Evolutionary conservation across 2,329 filamentous ascomycete species (phyloP).

Genomic region (Harringtonia lauricola): DNA sequence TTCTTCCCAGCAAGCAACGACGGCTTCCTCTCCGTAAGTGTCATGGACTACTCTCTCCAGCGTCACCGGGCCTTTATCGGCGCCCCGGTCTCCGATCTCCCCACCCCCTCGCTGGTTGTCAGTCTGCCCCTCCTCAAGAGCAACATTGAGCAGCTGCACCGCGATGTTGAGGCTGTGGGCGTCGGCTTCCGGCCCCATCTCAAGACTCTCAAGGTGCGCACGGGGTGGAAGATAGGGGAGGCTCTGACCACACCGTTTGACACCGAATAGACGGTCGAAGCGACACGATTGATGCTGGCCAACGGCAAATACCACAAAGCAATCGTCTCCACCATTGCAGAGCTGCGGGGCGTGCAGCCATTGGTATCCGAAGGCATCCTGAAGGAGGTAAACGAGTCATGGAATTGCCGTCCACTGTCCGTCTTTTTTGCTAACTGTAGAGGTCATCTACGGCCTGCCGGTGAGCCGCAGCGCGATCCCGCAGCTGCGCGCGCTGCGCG

Average conservation of each 20-base stretch:
- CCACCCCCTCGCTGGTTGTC: slow-evolving; percentile 27
- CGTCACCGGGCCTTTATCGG: slow-evolving; percentile 24
- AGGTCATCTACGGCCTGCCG: slow-evolving; percentile 64
- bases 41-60: slow-evolving; percentile 20
- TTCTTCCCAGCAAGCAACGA: no score
- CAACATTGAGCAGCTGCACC: slow-evolving; percentile 24
- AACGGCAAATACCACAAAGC: slow-evolving; percentile 22
- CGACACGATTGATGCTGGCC: slow-evolving; percentile 28
- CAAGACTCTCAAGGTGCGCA: slow-evolving; percentile 31
- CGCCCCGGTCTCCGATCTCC: slow-evolving; percentile 21
- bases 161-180: slow-evolving; percentile 25
- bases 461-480: slow-evolving; percentile 48
- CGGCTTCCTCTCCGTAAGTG: no score
- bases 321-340: slow-evolving; percentile 27
- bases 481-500: slow-evolving; percentile 44
- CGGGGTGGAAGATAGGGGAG: not conserved
- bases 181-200: slow-evolving; percentile 30
- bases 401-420: no score
- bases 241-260: no score
- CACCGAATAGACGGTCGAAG: no score
- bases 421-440: slow-evolving; percentile 21
- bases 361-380: slow-evolving; percentile 26
- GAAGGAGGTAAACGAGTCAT: slow-evolving; percentile 21
- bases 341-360: slow-evolving; percentile 26
- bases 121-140: slow-evolving; percentile 24